Evolutionary conservation across 1,139 yeast genomes (phyloP).

Genomic region (Dujonia santamariae): DNA sequence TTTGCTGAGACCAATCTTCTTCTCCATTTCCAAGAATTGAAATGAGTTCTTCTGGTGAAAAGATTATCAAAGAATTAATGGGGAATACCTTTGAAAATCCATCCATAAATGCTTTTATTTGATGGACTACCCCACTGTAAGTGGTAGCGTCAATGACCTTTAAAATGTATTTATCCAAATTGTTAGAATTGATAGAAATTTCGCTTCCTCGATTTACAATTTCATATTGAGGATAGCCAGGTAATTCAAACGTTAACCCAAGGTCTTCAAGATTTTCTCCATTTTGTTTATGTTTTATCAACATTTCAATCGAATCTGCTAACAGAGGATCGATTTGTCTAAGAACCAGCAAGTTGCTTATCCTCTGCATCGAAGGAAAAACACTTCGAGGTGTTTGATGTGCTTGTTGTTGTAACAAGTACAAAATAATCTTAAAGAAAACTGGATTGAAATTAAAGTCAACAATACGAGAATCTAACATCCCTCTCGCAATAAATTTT

Average conservation of each 20-base stretch:
- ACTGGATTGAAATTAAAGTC: conserved; percentile 76
- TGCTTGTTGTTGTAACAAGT: conserved; percentile 8
- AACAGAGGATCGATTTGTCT: conserved; percentile 57
- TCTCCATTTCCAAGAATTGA: conserved; percentile 62
- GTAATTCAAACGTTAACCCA: conserved; percentile 64
- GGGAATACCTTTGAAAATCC: conserved; percentile 91
- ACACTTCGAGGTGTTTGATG: too few species aligned
- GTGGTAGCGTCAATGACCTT: conserved; percentile 60
- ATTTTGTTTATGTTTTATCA: conserved; percentile 44
- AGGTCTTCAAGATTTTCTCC: conserved; percentile 50
- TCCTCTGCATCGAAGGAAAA: too few species aligned
- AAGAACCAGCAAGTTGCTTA: conserved; percentile 35
- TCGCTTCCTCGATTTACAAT: conserved; percentile 58
- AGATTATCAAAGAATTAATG: conserved; percentile 63
- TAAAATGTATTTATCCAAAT: conserved; percentile 57
- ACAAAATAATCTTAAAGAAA: conserved; percentile 52
- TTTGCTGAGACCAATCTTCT: conserved; percentile 82
- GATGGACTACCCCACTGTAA: conserved; percentile 61
- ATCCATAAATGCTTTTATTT: conserved; percentile 64
- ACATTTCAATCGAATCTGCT: conserved; percentile 56
- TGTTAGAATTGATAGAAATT: conserved; percentile 46
- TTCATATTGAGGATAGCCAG: conserved; percentile 69
- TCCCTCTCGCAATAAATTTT: conserved; percentile 79
- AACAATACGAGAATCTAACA: conserved; percentile 80
- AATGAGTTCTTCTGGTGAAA: conserved; percentile 71